Base-by-base conservation (phyloP, 176 grass and related monocot genomes). In the barley (Hordeum vulgare) region DNA sequence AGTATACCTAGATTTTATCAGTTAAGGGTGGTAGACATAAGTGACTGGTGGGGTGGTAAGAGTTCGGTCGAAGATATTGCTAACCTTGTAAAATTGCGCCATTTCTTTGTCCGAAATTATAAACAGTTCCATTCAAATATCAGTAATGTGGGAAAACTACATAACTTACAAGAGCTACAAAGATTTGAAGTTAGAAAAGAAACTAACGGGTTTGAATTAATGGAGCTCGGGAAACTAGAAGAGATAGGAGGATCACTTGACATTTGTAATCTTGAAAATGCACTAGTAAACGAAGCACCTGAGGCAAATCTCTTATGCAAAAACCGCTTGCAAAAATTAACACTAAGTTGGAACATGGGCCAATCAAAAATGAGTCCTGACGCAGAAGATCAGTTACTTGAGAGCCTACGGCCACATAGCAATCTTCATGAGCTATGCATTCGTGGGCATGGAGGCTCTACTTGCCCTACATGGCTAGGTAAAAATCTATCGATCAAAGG, bases 1-100 rank as follows among this genome's bases (percentile, higher is more conserved):
- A 79, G 18, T 29, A 41, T 79, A 3, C 20, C 76, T 9, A 64
- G 39, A 45, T 66, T 80, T 23, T 80, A 66, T 47, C 78, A 80
- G 3, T 53, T 80, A 34, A 66, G 2, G 62, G 18, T 67, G 10
- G 9, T 80, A 21, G 61, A 80, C 10, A 8, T 66, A 66, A 0
- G 3, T 23, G 0, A 6, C 3, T 69, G 20, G 21, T 0, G 24
- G 13, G 36, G 1, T 8, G 3, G 0, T 71, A 6, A 7, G 41
- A 25, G 21, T 42, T 4, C 13, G 11, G n/a, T 25, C 3, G n/a
- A 2, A 42, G 37, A 71, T 25, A 8, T 70, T 0, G 1, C 2
- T 9, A 70, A 70, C 66, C 10, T 58, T 58, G 20, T 23, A 23
- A 58, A 58, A 58, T 23, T 58, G 54, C 54, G 21, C 20, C 54